Conservation (phyloP, 169 alveolate species). For the Perkinsus marinus region DNA sequence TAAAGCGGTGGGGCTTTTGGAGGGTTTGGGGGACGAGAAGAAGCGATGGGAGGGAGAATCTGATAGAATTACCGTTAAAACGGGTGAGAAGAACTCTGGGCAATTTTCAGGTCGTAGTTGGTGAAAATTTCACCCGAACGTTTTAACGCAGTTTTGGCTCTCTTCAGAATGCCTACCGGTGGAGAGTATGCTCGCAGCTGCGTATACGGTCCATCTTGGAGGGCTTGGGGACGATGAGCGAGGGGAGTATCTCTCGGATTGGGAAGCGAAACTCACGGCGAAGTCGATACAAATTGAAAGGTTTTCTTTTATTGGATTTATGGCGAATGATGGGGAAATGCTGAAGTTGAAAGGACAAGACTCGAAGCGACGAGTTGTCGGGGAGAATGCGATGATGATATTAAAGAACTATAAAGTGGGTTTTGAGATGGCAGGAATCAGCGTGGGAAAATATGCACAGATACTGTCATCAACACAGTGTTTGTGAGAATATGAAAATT, state of each 20-base stretch:
- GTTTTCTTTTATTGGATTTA: conserved; percentile 46
- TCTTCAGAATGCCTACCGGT: conserved; percentile 40
- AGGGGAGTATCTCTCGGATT: conserved; percentile 25
- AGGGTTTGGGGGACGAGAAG: conserved; percentile 66
- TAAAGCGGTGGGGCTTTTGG: conserved; percentile 52
- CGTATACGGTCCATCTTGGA: conserved; percentile 64
- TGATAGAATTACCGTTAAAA: conserved; percentile 14
- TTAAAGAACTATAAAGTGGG: neutral
- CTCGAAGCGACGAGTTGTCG: conserved; percentile 71
- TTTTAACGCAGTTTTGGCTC: too few species aligned
- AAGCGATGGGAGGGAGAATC: conserved; percentile 60
- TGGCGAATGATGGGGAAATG: conserved; percentile 64
- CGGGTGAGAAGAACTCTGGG: neutral
- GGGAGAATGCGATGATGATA: conserved; percentile 68
- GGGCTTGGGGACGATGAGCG: conserved; percentile 14
- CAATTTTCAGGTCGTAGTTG: too few species aligned
- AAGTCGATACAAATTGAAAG: conserved; percentile 27
- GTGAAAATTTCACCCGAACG: too few species aligned
- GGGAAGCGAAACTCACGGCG: conserved; percentile 7
- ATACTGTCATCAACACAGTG: too few species aligned
- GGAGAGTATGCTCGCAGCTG: conserved; percentile 61
- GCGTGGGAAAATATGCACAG: too few species aligned
- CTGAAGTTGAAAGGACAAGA: conserved; percentile 73
- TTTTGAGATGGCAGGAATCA: too few species aligned
- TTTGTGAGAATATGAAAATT: too few species aligned